Evolutionary conservation across 768 basidiomycete species (phyloP).

Genomic region (Phanerochaete carnosa): DNA sequence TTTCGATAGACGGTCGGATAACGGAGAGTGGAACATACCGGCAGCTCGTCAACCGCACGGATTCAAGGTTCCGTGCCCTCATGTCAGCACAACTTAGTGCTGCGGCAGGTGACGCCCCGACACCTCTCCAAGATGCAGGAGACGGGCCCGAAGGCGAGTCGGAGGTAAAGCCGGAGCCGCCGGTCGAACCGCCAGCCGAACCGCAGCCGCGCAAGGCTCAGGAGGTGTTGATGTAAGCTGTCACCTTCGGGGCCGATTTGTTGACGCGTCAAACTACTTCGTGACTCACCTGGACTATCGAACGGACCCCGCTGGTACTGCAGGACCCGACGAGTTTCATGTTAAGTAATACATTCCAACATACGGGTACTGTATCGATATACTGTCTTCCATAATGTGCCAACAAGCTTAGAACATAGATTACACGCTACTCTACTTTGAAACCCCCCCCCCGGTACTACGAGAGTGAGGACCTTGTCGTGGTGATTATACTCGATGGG

Average conservation of each 20-base stretch:
- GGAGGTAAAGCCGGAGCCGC: neutral
- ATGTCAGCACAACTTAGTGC: slow-evolving; percentile 88
- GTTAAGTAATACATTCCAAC: neutral
- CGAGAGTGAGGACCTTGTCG: too few species aligned
- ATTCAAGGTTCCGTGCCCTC: slow-evolving; percentile 79
- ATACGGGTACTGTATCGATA: slow-evolving; percentile 1
- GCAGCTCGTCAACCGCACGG: slow-evolving; percentile 63
- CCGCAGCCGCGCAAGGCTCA: neutral
- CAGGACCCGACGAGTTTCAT: neutral
- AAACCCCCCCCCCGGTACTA: neutral
- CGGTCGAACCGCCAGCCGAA: neutral
- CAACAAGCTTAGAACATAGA: neutral
- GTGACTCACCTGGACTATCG: neutral
- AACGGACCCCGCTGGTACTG: neutral
- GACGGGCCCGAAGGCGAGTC: neutral
- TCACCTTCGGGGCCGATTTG: too few species aligned
- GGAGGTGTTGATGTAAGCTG: neutral
- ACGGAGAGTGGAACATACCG: slow-evolving; percentile 81
- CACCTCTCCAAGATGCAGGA: neutral
- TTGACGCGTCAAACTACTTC: neutral
- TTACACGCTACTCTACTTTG: neutral
- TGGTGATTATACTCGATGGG: too few species aligned
- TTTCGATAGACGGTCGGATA: slow-evolving; percentile 60
- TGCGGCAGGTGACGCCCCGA: slow-evolving; percentile 21
- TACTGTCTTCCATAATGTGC: neutral